Evolutionary conservation across 2,329 filamentous ascomycete genomes (phyloP).

Genomic region (Calonectria montana): DNA sequence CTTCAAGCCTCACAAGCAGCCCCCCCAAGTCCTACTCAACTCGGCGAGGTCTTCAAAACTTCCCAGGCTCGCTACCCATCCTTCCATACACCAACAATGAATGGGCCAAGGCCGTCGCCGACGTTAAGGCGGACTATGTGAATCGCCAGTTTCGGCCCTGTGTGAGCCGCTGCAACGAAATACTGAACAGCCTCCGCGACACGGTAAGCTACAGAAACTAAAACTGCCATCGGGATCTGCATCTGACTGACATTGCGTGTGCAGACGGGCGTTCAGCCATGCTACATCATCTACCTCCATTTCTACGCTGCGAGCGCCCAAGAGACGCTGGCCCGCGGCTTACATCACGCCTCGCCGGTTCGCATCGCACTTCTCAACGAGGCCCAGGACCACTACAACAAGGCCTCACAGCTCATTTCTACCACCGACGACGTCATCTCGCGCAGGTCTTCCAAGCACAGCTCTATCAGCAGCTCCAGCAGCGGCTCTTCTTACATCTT

Average conservation of each 20-base stretch:
- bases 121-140: conserved; percentile 66
- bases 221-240: not conserved
- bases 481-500: not conserved
- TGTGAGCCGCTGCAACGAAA: conserved; percentile 63
- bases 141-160: conserved; percentile 64
- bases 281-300: conserved; percentile 68
- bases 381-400: conserved; percentile 63
- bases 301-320: conserved; percentile 72
- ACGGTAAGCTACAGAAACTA: conserved; percentile 48
- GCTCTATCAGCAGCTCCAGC: conserved; percentile 20
- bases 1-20: not conserved
- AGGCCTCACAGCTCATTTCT: conserved; percentile 60
- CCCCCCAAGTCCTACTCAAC: not conserved
- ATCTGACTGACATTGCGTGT: conserved; percentile 25
- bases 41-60: conserved; percentile 27
- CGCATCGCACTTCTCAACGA: conserved; percentile 62
- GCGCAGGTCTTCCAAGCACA: conserved; percentile 42
- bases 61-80: conserved; percentile 39
- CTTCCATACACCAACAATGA: conserved; percentile 59
- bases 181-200: conserved; percentile 61
- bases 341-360: conserved; percentile 58
- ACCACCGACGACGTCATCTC: conserved; percentile 59
- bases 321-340: conserved; percentile 65
- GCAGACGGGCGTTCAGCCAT: conserved; percentile 58
- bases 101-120: conserved; percentile 63